Base-by-base conservation (phyloP, 2,329 filamentous ascomycete genomes). In the Phoma sp. region DNA sequence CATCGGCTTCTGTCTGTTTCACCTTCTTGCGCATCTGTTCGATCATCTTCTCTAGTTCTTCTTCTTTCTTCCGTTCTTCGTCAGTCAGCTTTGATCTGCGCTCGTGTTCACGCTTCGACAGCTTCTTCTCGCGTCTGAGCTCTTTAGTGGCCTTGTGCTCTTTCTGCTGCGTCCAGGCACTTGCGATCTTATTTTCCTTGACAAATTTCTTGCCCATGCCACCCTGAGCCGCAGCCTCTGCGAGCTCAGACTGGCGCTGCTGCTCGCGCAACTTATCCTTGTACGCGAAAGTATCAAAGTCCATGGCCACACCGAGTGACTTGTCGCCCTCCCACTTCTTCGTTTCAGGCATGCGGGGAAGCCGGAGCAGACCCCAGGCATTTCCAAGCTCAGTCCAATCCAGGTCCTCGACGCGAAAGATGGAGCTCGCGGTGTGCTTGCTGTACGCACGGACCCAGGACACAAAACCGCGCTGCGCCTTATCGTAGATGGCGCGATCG, bases 261-360 rank as follows among this genome's bases (percentile, higher is more conserved):
- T 72, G 67, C 65, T 82, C 80, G 2, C 78, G 70, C 25, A 67
- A 57, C 58, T 77, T 78, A 56, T 82, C 80, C 24, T 77, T 77
- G 63, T 81, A 82, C 0, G 71, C 69, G 21, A 77, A 74, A 0
- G 61, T 61, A 39, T 77, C 67, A n/a, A 78, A 73, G 44, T 80
- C 73, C 19, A 81, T 62, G 3, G 64, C 58, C 0, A 80, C 64
- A 2, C 77, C 77, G 2, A 78, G 67, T 5, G 64, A 73, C 19
- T 76, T 71, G 57, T 82, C 78, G n/a, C 76, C 74, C 13, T 77
- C 75, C 66, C 77, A 78, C 15, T 74, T 76, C 62, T 79, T 81
- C 21, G 80, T 78, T 74, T 99, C 95, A 0, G 95, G 94, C 95
- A 99, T 99, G 71, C 90, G 92, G 4, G 95, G 95, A 61, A 98